Evolutionary conservation across 345 rosid genomes (phyloP).

Genomic region (Melastoma malabathricum): DNA sequence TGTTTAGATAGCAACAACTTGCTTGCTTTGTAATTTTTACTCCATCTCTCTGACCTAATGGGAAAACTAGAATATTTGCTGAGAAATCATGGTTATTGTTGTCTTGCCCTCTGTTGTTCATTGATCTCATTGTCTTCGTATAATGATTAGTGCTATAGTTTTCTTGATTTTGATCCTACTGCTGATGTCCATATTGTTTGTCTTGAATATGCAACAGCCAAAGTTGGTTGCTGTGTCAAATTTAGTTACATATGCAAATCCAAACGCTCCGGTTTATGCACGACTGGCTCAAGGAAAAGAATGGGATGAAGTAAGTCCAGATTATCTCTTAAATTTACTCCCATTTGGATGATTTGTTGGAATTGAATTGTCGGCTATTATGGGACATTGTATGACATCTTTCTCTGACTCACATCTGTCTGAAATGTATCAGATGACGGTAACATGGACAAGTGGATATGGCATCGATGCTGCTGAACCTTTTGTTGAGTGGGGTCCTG

Average conservation of each 20-base stretch:
- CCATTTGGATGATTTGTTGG: too few species aligned
- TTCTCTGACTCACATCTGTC: neutral
- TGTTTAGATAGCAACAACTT: neutral
- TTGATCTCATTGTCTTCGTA: too few species aligned
- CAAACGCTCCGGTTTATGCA: slow-evolving; percentile 85
- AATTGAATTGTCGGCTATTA: neutral
- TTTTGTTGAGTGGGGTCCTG: slow-evolving; percentile 59
- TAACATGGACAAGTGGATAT: slow-evolving; percentile 99
- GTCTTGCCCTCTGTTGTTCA: too few species aligned
- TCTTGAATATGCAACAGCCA: slow-evolving; percentile 40
- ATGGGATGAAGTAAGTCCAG: slow-evolving; percentile 79
- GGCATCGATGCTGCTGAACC: slow-evolving; percentile 60
- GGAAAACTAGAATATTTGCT: too few species aligned
- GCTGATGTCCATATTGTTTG: neutral
- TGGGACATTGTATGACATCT: neutral
- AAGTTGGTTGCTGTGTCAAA: slow-evolving; percentile 62
- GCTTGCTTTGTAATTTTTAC: too few species aligned
- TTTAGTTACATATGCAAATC: slow-evolving; percentile 44
- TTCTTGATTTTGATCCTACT: too few species aligned
- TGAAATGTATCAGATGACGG: slow-evolving; percentile 50
- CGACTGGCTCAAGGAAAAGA: slow-evolving; percentile 88
- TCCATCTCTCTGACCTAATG: too few species aligned
- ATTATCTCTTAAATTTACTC: neutral
- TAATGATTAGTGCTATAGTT: too few species aligned
- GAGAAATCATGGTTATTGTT: too few species aligned